phyloP scores from a whole-genome alignment of 495 filamentous ascomycete species.

The Xylaria nigripes region DNA sequence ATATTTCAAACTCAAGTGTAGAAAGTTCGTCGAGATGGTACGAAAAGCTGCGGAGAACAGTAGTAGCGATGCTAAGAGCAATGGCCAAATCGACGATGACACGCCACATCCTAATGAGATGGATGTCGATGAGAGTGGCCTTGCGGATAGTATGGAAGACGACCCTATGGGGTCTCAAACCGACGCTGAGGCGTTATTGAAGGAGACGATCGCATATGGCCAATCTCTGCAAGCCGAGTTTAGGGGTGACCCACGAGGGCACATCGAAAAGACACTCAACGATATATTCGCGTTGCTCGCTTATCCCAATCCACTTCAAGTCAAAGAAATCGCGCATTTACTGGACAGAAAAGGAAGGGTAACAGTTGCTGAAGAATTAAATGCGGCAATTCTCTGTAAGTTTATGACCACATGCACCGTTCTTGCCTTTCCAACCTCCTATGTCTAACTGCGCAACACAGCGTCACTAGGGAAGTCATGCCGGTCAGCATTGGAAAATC shows the following conservation, averaged over 20 bases:
- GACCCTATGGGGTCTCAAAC: conserved; percentile 35
- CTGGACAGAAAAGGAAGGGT: conserved; percentile 68
- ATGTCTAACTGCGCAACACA: conserved; percentile 33
- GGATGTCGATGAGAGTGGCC: conserved; percentile 50
- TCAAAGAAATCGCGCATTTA: conserved; percentile 68
- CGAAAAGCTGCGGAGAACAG: conserved; percentile 65
- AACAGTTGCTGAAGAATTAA: conserved; percentile 85
- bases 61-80: conserved; percentile 27
- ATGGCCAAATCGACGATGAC: conserved; percentile 41
- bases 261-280: conserved; percentile 64
- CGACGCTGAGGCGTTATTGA: conserved; percentile 27
- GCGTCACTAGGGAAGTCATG: conserved; percentile 87
- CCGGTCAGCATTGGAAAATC: conserved; percentile 73
- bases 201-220: conserved; percentile 72
- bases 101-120: conserved; percentile 56
- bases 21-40: conserved; percentile 96
- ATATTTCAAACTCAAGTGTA: conserved; percentile 80
- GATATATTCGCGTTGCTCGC: conserved; percentile 88
- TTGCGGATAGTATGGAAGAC: conserved; percentile 43
- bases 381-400: conserved; percentile 86
- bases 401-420: conserved; percentile 7
- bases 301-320: conserved; percentile 69
- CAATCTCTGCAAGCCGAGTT: conserved; percentile 72
- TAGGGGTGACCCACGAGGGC: conserved; percentile 53
- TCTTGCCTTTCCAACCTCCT: background rate